These are phyloP conservation scores for Fulvia fulva DNA, from an alignment of 2,329 filamentous ascomycete species.

Conservation along the genomic window DNA sequence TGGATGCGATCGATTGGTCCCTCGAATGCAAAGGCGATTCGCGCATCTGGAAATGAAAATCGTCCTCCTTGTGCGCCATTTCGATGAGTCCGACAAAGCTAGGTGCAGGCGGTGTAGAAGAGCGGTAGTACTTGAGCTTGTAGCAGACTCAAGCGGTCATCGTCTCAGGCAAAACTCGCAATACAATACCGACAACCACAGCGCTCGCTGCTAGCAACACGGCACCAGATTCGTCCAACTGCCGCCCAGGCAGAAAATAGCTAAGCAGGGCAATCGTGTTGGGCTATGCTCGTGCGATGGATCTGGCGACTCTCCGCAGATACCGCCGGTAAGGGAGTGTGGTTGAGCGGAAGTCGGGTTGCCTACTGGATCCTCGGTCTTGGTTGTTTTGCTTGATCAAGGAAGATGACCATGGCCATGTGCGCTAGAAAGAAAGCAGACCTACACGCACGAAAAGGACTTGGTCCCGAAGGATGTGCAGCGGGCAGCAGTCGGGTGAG, in stretches of 20 bases:
- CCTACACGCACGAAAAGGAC: neutral
- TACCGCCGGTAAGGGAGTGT: neutral
- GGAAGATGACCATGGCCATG: neutral
- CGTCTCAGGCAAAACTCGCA: neutral
- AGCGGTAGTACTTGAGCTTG: neutral
- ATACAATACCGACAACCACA: neutral
- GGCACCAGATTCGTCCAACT: neutral
- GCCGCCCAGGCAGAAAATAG: neutral
- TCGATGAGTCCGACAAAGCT: neutral
- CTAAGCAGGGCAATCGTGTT: neutral
- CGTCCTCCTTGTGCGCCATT: slow-evolving; percentile 18
- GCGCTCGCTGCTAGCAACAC: neutral
- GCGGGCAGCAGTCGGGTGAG: neutral
- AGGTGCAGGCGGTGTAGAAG: neutral
- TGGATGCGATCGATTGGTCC: slow-evolving; percentile 16
- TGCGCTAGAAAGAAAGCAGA: neutral
- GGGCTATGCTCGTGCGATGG: neutral
- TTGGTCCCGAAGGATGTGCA: neutral
- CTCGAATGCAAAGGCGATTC: slow-evolving; percentile 20
- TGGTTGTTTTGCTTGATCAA: neutral
- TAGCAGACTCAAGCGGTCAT: neutral
- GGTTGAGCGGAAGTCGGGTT: neutral
- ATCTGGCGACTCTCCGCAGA: neutral
- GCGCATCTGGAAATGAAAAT: slow-evolving; percentile 18
- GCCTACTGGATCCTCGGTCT: neutral